Evolutionary conservation across 177 flowering plant species (phyloP).

Genomic region (Vitis hybrid): DNA sequence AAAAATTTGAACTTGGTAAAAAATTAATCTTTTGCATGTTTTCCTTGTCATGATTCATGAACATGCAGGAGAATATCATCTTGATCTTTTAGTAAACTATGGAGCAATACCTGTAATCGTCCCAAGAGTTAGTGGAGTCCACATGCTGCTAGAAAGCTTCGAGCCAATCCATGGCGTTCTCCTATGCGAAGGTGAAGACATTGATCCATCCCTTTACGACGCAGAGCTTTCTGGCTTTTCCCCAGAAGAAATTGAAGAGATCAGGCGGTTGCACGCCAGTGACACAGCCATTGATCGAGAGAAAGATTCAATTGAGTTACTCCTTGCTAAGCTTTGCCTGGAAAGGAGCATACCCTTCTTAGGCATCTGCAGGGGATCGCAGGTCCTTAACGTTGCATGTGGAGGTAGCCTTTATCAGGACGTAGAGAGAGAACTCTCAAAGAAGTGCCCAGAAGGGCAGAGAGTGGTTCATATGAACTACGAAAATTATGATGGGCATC

Average conservation of each 20-base stretch:
- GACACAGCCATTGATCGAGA: constrained; percentile 88
- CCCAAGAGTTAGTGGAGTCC: constrained; percentile 79
- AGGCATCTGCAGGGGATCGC: constrained; percentile 96
- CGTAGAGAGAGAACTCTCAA: constrained; percentile 63
- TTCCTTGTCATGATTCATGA: no score
- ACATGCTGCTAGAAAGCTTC: constrained; percentile 75
- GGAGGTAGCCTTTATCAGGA: constrained; percentile 90
- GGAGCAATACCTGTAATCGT: constrained; percentile 93
- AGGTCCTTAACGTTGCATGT: constrained; percentile 86
- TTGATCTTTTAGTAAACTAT: constrained; percentile 85
- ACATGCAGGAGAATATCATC: constrained; percentile 80
- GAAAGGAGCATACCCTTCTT: constrained; percentile 90
- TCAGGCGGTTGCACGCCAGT: constrained; percentile 60
- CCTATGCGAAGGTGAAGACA: constrained; percentile 93
- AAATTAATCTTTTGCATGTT: no score
- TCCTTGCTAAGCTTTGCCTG: constrained; percentile 87
- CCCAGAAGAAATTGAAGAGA: constrained; percentile 69
- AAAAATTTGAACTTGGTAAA: no score
- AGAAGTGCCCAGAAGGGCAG: constrained; percentile 24
- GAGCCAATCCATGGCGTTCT: constrained; percentile 97
- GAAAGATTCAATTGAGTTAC: constrained; percentile 79
- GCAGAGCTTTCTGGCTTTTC: constrained; percentile 51
- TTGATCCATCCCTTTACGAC: constrained; percentile 84
- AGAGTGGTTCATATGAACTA: constrained; percentile 71
- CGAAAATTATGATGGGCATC: constrained; percentile 85